Base-by-base conservation (phyloP, 2,329 filamentous ascomycete genomes). In the Neofusicoccum laricinum region DNA sequence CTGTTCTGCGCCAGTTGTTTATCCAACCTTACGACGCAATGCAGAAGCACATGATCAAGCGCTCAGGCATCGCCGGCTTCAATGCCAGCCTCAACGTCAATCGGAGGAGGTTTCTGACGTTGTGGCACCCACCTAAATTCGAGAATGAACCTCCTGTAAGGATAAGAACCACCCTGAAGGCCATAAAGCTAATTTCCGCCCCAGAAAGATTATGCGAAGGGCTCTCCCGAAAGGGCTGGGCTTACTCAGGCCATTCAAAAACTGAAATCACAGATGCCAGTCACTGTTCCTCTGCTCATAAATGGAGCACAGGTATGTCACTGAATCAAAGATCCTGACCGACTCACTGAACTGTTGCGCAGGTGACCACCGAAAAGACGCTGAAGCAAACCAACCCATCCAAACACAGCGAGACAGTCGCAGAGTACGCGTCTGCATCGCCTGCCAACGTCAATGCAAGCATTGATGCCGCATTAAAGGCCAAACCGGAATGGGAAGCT, bases 381-480 rank as follows among this genome's bases (percentile, higher is more conserved):
- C 12, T 8, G 19, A 49, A 32, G 14, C 46, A 49, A 21, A 15
- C 25, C 3, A 49, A 49, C 19, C 46, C 46, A 2, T 49, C 46
- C 4, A 49, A 49, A 10, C 46, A 49, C 15, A n/a, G 25, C 2
- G 46, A 49, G 19, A 49, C n/a, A 15, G 46, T 49, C 12, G 46
- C 46, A 15, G 12, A 30, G 12, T 49, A 49, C 14, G 46, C 46
- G 11, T 6, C 46, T 14, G 46, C 50, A n/a, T 38, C 50, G n/a
- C 50, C 50, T 2, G 17, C 36, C 15, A 30, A 97, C 72, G 90
- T 98, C 69, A 84, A 86, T 67, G 83, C 83, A 41, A 92, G 94
- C 61, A 97, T 98, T 71, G 86, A 92, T 32, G 86, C 91, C 43
- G 94, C 94, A 34, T 85, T 98, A 48, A 87, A 86, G n/a, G 93